Conservation (phyloP, 768 basidiomycete genomes). For the Lentinus tigrinus region DNA sequence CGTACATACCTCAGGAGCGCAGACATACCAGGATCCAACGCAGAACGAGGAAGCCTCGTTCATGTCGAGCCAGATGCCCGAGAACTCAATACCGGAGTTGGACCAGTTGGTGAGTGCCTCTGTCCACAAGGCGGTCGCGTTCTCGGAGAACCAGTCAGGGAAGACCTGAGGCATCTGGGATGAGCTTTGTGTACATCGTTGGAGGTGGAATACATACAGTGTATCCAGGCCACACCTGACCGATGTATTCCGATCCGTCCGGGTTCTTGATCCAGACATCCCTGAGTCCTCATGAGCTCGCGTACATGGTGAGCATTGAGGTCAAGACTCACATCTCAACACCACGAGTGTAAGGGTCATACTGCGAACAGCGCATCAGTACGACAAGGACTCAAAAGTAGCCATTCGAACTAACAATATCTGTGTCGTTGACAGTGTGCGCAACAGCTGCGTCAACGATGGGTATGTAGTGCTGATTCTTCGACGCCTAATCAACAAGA, state of each 20-base stretch:
- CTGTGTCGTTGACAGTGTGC: constrained; percentile 54
- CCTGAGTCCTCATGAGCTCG: constrained; percentile 29
- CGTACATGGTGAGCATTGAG: too few relatives aligned
- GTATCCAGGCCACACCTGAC: constrained; percentile 77
- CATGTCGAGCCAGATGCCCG: constrained; percentile 77
- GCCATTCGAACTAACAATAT: constrained; percentile 46
- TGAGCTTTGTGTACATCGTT: too few relatives aligned
- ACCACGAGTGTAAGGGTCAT: constrained; percentile 65
- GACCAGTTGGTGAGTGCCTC: constrained; percentile 34
- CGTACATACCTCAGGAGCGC: constrained; percentile 29
- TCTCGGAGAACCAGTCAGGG: constrained; percentile 60
- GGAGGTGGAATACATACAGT: too few relatives aligned
- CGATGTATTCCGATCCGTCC: constrained; percentile 68
- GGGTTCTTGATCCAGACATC: constrained; percentile 73
- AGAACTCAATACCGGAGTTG: constrained; percentile 57
- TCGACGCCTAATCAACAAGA: constrained; percentile 39
- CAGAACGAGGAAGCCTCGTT: constrained; percentile 49
- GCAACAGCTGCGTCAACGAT: constrained; percentile 68
- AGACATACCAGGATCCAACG: constrained; percentile 15
- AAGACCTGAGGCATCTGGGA: neutral
- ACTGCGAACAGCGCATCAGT: constrained; percentile 27
- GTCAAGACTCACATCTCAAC: constrained; percentile 44
- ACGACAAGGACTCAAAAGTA: neutral
- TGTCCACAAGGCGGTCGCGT: constrained; percentile 44
- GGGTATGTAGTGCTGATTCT: constrained; percentile 61